These are phyloP conservation scores for Alternaria sp. DNA, from an alignment of 2,329 filamentous ascomycete species.

Conservation along the genomic window DNA sequence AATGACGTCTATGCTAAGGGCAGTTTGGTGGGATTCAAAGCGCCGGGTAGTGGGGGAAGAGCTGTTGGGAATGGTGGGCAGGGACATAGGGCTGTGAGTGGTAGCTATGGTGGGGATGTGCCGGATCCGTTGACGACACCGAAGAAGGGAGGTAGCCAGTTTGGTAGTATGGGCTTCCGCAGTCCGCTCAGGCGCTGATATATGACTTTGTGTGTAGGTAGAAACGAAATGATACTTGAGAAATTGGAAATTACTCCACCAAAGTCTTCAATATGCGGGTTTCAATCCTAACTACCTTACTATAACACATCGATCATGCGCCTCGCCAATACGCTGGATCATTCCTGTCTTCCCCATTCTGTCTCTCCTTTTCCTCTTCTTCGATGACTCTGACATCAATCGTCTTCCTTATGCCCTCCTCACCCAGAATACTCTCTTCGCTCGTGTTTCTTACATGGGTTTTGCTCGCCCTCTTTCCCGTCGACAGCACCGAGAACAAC, in stretches of 20 bases:
- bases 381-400: no score
- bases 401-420: no score
- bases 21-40: slow-evolving; percentile 57
- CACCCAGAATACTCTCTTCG: no score
- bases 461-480: no score
- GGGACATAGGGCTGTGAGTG: not conserved
- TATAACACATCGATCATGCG: no score
- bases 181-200: slow-evolving; percentile 35
- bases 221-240: not conserved
- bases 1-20: slow-evolving; percentile 81
- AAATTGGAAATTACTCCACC: not conserved
- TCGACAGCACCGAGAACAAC: no score
- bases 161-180: slow-evolving; percentile 46
- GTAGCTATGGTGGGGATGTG: slow-evolving; percentile 49
- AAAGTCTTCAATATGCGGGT: no score
- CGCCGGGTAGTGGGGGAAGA: slow-evolving; percentile 35
- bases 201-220: not conserved
- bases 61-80: slow-evolving; percentile 9
- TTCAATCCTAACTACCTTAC: no score
- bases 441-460: no score
- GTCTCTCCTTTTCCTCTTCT: no score
- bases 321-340: no score
- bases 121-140: slow-evolving; percentile 63
- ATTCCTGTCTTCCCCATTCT: no score
- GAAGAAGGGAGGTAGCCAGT: slow-evolving; percentile 49